Evolutionary conservation across 1,139 yeast species (phyloP).

Genomic region (Meyerozyma carpophila): DNA sequence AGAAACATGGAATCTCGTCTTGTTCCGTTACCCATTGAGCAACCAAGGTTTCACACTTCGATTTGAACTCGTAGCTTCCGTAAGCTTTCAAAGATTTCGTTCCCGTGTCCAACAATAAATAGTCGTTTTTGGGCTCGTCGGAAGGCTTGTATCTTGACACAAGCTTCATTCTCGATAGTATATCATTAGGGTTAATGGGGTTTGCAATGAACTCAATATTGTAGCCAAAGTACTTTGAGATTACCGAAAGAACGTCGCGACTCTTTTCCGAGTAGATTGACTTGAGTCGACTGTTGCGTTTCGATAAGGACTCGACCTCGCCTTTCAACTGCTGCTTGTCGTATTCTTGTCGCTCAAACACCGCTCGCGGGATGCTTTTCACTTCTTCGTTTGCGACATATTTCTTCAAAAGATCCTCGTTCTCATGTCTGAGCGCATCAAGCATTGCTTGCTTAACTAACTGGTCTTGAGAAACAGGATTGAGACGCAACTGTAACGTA

Average conservation of each 20-base stretch:
- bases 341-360: constrained; percentile 58
- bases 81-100: constrained; percentile 35
- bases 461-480: constrained; percentile 67
- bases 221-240: constrained; percentile 69
- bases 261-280: constrained; percentile 67
- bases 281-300: constrained; percentile 54
- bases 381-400: constrained; percentile 12
- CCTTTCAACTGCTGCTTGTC: constrained; percentile 48
- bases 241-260: constrained; percentile 64
- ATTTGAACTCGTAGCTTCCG: constrained; percentile 40
- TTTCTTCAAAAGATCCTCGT: constrained; percentile 42
- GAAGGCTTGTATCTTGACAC: constrained; percentile 46
- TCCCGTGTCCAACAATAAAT: constrained; percentile 34
- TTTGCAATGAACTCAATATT: constrained; percentile 63
- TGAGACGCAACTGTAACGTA: constrained; percentile 59
- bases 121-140: constrained; percentile 17
- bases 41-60: constrained; percentile 52
- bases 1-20: constrained; percentile 71
- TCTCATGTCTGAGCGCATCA: constrained; percentile 53
- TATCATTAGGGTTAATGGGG: constrained; percentile 48
- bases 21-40: constrained; percentile 65
- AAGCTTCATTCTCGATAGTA: constrained; percentile 52
- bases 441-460: constrained; percentile 51
- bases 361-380: constrained; percentile 48
- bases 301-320: constrained; percentile 48